Percentiles rank a stretch among this genome's conserved stretches.
These are phyloP conservation scores for Durio zibethinus DNA, from an alignment of 345 rosid genomes.

Conservation along the genomic window DNA sequence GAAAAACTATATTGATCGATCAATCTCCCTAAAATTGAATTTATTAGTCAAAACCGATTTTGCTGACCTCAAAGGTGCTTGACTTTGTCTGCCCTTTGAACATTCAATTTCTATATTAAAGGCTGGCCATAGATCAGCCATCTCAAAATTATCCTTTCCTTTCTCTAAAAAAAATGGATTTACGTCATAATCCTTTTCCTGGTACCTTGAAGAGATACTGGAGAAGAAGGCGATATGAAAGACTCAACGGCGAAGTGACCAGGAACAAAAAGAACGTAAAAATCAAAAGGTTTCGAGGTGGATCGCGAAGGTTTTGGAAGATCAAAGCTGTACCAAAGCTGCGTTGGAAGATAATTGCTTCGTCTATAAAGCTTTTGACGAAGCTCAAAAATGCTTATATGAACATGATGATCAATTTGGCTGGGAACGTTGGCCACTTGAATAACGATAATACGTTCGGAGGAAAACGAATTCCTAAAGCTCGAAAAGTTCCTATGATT, in stretches of 20 bases:
- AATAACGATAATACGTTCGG: conserved; percentile 22
- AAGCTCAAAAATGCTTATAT: conserved; percentile 36
- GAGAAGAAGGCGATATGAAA: conserved; percentile 35
- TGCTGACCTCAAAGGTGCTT: not conserved
- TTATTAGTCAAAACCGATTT: not conserved
- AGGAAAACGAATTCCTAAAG: conserved; percentile 28
- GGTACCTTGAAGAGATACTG: conserved; percentile 30
- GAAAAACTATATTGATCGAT: not conserved
- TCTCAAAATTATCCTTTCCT: not conserved
- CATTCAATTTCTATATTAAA: not conserved
- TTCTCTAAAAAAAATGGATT: conserved; percentile 15
- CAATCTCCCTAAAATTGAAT: not conserved
- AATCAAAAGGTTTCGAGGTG: conserved; percentile 21
- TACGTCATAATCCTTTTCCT: conserved; percentile 5
- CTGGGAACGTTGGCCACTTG: conserved; percentile 28
- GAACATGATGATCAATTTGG: conserved; percentile 31
- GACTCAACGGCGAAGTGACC: conserved; percentile 8
- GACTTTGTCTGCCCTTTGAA: not conserved
- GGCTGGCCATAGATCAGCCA: not conserved
- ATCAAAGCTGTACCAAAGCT: conserved; percentile 30
- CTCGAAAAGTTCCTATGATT: conserved; percentile 1
- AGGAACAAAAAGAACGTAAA: conserved; percentile 18
- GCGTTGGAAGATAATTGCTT: conserved; percentile 16
- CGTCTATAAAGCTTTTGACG: conserved; percentile 26
- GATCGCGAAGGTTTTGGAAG: conserved; percentile 34